Evolutionary conservation across 2,329 filamentous ascomycete species (phyloP).

Genomic region (Exophiala xenobiotica): DNA sequence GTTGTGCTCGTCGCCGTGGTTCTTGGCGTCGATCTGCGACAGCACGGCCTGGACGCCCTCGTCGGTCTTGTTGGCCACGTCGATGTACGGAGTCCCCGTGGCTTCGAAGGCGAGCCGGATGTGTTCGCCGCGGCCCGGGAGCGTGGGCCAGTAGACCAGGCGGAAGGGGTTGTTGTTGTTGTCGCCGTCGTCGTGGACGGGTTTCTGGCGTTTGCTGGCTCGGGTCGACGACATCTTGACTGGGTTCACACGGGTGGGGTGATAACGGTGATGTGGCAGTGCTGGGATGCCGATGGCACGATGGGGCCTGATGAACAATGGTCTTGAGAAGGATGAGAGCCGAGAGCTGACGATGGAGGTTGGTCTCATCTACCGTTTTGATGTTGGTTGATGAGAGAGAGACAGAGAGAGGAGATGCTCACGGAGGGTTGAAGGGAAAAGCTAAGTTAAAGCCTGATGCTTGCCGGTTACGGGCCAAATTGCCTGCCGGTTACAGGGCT

Average conservation of each 20-base stretch:
- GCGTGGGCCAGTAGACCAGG: constrained; percentile 46
- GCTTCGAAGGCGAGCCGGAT: constrained; percentile 73
- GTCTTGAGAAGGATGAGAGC: too few species aligned
- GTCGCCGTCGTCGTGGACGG: too few species aligned
- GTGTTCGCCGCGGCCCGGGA: constrained; percentile 74
- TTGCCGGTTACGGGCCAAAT: too few species aligned
- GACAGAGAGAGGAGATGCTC: too few species aligned
- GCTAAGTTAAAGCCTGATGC: too few species aligned
- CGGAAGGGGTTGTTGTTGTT: constrained; percentile 16
- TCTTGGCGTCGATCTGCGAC: constrained; percentile 43
- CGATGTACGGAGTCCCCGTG: constrained; percentile 62
- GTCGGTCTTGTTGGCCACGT: constrained; percentile 53
- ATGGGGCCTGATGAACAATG: too few species aligned
- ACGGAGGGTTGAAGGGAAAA: too few species aligned
- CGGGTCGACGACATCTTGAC: constrained; percentile 23
- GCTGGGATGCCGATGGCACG: background rate
- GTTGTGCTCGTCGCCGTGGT: constrained; percentile 53
- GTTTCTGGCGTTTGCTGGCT: constrained; percentile 29
- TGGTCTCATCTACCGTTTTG: too few species aligned
- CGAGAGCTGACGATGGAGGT: too few species aligned
- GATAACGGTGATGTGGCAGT: background rate
- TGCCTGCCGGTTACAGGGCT: too few species aligned
- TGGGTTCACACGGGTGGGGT: background rate
- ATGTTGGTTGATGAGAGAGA: too few species aligned
- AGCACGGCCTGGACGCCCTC: constrained; percentile 55